Evolutionary conservation across 306 rosid species (phyloP).

Genomic region (Oemleria cerasiformis): DNA sequence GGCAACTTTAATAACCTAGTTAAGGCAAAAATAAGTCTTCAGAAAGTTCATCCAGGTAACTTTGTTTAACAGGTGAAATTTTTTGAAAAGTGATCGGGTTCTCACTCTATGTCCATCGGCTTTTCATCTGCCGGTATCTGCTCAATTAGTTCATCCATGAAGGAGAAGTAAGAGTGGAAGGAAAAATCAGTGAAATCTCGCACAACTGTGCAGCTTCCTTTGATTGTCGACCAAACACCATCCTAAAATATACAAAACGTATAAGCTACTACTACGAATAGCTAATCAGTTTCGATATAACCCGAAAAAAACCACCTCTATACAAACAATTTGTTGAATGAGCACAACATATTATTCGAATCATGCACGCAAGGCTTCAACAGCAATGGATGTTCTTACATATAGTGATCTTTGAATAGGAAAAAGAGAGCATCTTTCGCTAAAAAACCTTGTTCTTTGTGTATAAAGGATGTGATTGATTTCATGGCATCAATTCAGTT

Average conservation of each 20-base stretch:
- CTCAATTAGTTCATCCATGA: slow-evolving; percentile 76
- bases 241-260: slow-evolving; percentile 39
- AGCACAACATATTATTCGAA: not conserved
- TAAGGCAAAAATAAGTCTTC: slow-evolving; percentile 1
- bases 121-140: slow-evolving; percentile 49
- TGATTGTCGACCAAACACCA: slow-evolving; percentile 67
- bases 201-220: slow-evolving; percentile 59
- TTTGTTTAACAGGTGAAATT: slow-evolving; percentile 2
- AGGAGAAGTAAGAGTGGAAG: slow-evolving; percentile 83
- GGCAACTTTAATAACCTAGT: slow-evolving; percentile 57
- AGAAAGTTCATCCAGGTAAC: not conserved
- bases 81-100: not conserved
- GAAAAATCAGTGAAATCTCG: slow-evolving; percentile 70
- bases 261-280: not conserved
- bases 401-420: no score
- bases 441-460: no score
- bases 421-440: no score
- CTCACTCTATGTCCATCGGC: slow-evolving; percentile 59
- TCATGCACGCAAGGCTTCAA: not conserved
- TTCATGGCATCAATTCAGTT: no score
- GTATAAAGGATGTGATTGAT: no score
- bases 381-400: not conserved
- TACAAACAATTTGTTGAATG: not conserved
- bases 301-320: not conserved
- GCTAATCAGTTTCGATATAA: not conserved